Conservation (phyloP, 495 filamentous ascomycete genomes). For the Cairneyella variabilis region DNA sequence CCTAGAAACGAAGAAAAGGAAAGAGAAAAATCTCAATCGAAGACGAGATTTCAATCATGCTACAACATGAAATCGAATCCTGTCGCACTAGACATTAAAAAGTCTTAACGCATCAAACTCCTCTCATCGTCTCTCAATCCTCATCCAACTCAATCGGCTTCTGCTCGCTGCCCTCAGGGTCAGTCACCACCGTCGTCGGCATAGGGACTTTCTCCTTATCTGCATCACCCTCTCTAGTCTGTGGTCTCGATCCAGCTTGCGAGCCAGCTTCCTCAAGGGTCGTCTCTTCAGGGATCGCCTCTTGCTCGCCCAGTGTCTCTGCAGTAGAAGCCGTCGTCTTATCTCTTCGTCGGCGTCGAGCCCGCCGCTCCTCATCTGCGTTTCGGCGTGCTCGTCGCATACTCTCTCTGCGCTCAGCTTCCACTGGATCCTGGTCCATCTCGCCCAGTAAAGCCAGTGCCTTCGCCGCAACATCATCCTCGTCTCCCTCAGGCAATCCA, state of each 20-base stretch:
- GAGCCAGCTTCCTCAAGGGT: slow-evolving; percentile 3
- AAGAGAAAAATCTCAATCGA: too few relatives aligned
- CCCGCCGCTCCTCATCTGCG: slow-evolving; percentile 65
- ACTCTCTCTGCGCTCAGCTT: slow-evolving; percentile 51
- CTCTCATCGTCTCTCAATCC: not conserved
- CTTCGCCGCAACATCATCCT: slow-evolving; percentile 72
- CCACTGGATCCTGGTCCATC: slow-evolving; percentile 58
- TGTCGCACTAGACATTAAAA: slow-evolving; percentile 21
- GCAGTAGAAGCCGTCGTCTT: slow-evolving; percentile 36
- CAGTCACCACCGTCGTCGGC: slow-evolving; percentile 37
- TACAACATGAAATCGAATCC: too few relatives aligned
- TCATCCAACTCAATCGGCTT: slow-evolving; percentile 33
- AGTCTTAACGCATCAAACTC: not conserved
- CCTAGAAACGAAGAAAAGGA: too few relatives aligned
- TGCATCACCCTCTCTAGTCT: not conserved
- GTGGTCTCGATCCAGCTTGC: too few relatives aligned
- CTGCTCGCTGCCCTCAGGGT: slow-evolving; percentile 34
- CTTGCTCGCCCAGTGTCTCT: slow-evolving; percentile 36
- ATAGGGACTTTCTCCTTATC: slow-evolving; percentile 19
- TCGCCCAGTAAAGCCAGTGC: slow-evolving; percentile 80
- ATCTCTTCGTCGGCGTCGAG: slow-evolving; percentile 53
- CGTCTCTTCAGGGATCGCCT: slow-evolving; percentile 41
- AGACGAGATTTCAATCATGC: too few relatives aligned
- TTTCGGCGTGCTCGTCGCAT: slow-evolving; percentile 55
- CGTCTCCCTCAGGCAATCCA: slow-evolving; percentile 25